A percentile compares a stretch with the other conserved stretches of the same genome.
These are phyloP conservation scores for Theileria luwenshuni DNA, from an alignment of 169 alveolate species.

Conservation along the genomic window DNA sequence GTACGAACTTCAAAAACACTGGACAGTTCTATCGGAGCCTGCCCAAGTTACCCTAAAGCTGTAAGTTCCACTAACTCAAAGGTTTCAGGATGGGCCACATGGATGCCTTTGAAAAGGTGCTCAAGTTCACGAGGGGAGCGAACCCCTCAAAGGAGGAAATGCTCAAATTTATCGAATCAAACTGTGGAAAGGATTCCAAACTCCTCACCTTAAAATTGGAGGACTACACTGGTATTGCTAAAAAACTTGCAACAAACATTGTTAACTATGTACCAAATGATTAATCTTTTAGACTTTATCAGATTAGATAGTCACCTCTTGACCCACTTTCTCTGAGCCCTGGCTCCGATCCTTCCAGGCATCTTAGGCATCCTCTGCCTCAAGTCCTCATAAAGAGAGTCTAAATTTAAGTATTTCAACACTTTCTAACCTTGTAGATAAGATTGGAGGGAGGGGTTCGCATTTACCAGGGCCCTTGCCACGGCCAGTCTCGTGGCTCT, in stretches of 20 bases:
- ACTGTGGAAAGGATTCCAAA: constrained; percentile 25
- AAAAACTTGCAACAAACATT: constrained; percentile 35
- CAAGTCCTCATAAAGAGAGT: constrained; percentile 79
- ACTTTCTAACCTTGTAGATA: constrained; percentile 60
- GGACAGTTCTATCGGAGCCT: constrained; percentile 94
- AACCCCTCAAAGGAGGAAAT: constrained; percentile 52
- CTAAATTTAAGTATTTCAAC: constrained; percentile 18
- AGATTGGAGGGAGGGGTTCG: constrained; percentile 73
- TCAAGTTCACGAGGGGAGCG: constrained; percentile 66
- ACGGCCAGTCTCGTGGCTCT: constrained; percentile 82
- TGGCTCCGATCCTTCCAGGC: constrained; percentile 85
- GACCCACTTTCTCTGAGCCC: constrained; percentile 81
- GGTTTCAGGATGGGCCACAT: constrained; percentile 48
- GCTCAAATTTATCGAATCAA: constrained; percentile 52
- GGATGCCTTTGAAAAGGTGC: constrained; percentile 74
- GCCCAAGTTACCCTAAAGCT: constrained; percentile 88
- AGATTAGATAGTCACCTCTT: constrained; percentile 63
- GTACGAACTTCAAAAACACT: constrained; percentile 85
- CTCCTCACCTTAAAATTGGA: constrained; percentile 29
- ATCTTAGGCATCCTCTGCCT: constrained; percentile 85
- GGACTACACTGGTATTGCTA: constrained; percentile 48
- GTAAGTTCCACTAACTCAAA: constrained; percentile 23
- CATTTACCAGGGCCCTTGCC: constrained; percentile 82
- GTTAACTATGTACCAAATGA: constrained; percentile 23
- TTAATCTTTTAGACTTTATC: neutral